Percentiles rank a stretch among this genome's conserved stretches.
These are phyloP conservation scores for Xylaria digitata DNA, from an alignment of 2,329 filamentous ascomycete species.

Conservation along the genomic window DNA sequence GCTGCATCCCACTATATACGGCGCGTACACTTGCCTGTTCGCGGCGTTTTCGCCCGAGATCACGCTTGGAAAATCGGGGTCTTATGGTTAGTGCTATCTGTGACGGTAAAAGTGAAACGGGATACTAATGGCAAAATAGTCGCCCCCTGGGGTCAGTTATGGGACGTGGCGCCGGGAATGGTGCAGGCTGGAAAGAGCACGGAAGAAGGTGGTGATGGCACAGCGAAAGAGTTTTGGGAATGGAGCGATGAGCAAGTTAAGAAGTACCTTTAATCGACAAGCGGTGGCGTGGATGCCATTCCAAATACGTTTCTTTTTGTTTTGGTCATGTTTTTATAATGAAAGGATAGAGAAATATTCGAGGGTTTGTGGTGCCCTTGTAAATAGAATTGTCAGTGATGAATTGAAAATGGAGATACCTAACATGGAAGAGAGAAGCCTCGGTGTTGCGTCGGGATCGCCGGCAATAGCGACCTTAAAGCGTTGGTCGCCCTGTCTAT, in stretches of 20 bases:
- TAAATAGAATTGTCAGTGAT: too few species aligned
- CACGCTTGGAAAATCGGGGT: slow-evolving; percentile 30
- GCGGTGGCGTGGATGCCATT: not conserved
- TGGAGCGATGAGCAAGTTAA: slow-evolving; percentile 30
- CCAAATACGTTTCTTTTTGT: not conserved
- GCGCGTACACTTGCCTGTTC: slow-evolving; percentile 33
- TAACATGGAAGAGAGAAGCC: too few species aligned
- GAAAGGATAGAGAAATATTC: not conserved
- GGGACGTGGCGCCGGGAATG: slow-evolving; percentile 24
- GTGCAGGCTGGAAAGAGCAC: slow-evolving; percentile 16
- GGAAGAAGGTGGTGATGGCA: slow-evolving; percentile 30
- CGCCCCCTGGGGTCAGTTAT: slow-evolving; percentile 34
- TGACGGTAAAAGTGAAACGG: not conserved
- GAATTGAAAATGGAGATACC: too few species aligned
- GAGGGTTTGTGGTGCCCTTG: not conserved
- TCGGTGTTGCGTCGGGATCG: too few species aligned
- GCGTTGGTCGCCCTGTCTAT: too few species aligned
- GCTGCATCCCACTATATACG: slow-evolving; percentile 30
- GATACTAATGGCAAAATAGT: slow-evolving; percentile 19
- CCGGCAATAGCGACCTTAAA: too few species aligned
- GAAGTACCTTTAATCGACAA: slow-evolving; percentile 6
- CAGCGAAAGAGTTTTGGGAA: slow-evolving; percentile 34
- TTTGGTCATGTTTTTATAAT: not conserved
- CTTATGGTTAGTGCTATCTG: slow-evolving; percentile 20
- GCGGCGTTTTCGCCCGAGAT: slow-evolving; percentile 33